phyloP scores from a whole-genome alignment of 192 early-diverging fungal species.

The Backusella circina region DNA sequence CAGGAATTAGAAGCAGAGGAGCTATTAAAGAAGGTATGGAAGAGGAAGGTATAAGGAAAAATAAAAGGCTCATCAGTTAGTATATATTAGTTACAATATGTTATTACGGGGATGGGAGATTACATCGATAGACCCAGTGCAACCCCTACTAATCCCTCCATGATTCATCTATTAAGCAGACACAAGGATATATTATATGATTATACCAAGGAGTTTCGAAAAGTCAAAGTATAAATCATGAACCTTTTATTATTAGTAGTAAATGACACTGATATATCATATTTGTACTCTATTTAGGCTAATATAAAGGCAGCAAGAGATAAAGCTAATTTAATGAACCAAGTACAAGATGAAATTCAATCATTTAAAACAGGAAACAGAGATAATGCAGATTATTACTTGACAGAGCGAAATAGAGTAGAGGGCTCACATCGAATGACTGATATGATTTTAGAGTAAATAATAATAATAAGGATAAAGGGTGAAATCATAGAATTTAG shows the following conservation, averaged over 20 bases:
- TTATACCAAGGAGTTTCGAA: constrained; percentile 74
- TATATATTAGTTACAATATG: constrained; percentile 44
- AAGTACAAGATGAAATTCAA: constrained; percentile 59
- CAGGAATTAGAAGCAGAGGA: constrained; percentile 34
- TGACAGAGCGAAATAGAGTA: constrained; percentile 67
- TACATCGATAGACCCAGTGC: constrained; percentile 50
- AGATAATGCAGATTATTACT: constrained; percentile 56
- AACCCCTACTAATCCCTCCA: constrained; percentile 55
- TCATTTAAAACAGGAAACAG: constrained; percentile 35
- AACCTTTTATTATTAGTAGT: too few species aligned
- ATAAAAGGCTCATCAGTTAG: not conserved
- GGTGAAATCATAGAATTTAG: not conserved
- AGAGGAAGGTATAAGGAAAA: not conserved
- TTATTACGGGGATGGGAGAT: constrained; percentile 62
- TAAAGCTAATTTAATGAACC: constrained; percentile 65
- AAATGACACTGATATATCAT: too few species aligned
- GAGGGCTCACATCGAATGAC: constrained; percentile 71
- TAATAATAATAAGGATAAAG: not conserved
- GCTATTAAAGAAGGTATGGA: not conserved
- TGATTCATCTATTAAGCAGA: constrained; percentile 70
- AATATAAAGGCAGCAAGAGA: constrained; percentile 62
- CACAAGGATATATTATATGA: constrained; percentile 78
- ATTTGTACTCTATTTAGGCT: too few species aligned
- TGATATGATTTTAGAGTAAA: constrained; percentile 76
- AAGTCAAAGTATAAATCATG: constrained; percentile 59